These are phyloP conservation scores for Dipodascus geniculatus DNA, from an alignment of 805 yeast genomes.

Conservation along the genomic window DNA sequence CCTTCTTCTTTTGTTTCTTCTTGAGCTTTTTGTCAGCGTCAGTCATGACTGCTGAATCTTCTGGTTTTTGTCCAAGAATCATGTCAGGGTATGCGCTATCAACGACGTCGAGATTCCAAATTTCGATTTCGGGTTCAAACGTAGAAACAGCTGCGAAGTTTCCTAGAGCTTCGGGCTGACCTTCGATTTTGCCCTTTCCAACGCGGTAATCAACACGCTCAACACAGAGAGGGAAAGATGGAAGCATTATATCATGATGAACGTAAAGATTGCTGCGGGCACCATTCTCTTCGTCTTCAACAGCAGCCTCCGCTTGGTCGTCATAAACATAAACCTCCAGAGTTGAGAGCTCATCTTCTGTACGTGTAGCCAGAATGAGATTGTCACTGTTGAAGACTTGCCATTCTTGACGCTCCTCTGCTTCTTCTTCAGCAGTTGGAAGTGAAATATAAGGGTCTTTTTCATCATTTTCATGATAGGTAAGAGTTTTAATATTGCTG, in stretches of 20 bases:
- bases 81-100: conserved; percentile 93
- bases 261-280: conserved; percentile 64
- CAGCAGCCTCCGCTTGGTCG: conserved; percentile 68
- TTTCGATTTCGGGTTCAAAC: conserved; percentile 93
- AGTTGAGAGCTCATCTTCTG: conserved; percentile 90
- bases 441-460: conserved; percentile 52
- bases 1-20: conserved; percentile 41
- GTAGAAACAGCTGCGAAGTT: conserved; percentile 96
- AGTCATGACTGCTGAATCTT: conserved; percentile 22
- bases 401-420: conserved; percentile 72
- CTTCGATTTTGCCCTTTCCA: conserved; percentile 25
- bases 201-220: conserved; percentile 67
- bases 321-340: conserved; percentile 91
- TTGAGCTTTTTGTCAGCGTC: conserved; percentile 23
- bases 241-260: conserved; percentile 94
- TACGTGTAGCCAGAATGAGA: conserved; percentile 79
- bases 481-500: conserved; percentile 32
- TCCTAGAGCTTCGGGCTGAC: conserved; percentile 40
- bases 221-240: conserved; percentile 91
- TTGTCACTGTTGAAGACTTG: conserved; percentile 87
- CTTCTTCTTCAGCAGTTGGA: conserved; percentile 42
- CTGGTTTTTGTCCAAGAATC: conserved; percentile 70
- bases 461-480: conserved; percentile 32
- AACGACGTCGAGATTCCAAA: conserved; percentile 88
- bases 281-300: conserved; percentile 50